A percentile compares a stretch with the other conserved stretches of the same genome.
These are phyloP conservation scores for Paracamarosporium sp. DNA, from an alignment of 2,329 filamentous ascomycete species.

Conservation along the genomic window DNA sequence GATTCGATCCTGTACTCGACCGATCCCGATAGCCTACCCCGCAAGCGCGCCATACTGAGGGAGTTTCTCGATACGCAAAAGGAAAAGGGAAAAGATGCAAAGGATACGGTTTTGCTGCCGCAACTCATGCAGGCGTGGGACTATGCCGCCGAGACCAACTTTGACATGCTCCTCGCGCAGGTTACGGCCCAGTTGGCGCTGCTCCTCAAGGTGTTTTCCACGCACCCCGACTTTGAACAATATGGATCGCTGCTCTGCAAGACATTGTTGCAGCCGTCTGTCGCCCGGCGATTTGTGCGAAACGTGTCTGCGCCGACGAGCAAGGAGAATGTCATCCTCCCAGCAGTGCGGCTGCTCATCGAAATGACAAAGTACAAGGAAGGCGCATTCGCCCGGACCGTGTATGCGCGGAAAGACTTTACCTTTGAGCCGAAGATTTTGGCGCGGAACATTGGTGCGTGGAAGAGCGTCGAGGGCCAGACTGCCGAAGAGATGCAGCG, in stretches of 20 bases:
- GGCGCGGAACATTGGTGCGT: slow-evolving; percentile 80
- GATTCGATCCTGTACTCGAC: slow-evolving; percentile 66
- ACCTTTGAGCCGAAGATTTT: slow-evolving; percentile 76
- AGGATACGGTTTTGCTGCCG: slow-evolving; percentile 69
- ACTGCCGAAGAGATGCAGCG: slow-evolving; percentile 67
- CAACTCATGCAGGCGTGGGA: slow-evolving; percentile 90
- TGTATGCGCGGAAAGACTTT: slow-evolving; percentile 79
- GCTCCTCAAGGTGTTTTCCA: slow-evolving; percentile 79
- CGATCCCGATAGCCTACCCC: slow-evolving; percentile 55
- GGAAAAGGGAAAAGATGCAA: slow-evolving; percentile 57
- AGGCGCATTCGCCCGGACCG: slow-evolving; percentile 75
- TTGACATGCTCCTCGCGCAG: slow-evolving; percentile 81
- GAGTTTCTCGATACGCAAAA: slow-evolving; percentile 72
- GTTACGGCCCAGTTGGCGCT: slow-evolving; percentile 82
- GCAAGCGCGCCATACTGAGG: slow-evolving; percentile 65
- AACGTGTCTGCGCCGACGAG: slow-evolving; percentile 80
- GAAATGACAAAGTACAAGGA: slow-evolving; percentile 89
- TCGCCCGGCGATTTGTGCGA: slow-evolving; percentile 79
- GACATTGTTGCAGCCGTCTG: slow-evolving; percentile 79
- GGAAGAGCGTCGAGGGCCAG: slow-evolving; percentile 57
- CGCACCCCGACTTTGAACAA: slow-evolving; percentile 74
- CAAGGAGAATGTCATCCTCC: slow-evolving; percentile 88
- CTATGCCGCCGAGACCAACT: slow-evolving; percentile 78
- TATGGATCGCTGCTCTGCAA: slow-evolving; percentile 81
- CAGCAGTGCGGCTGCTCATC: slow-evolving; percentile 82